These are phyloP conservation scores for Arachis hypogaea DNA, from an alignment of 306 rosid genomes.

Conservation along the genomic window DNA sequence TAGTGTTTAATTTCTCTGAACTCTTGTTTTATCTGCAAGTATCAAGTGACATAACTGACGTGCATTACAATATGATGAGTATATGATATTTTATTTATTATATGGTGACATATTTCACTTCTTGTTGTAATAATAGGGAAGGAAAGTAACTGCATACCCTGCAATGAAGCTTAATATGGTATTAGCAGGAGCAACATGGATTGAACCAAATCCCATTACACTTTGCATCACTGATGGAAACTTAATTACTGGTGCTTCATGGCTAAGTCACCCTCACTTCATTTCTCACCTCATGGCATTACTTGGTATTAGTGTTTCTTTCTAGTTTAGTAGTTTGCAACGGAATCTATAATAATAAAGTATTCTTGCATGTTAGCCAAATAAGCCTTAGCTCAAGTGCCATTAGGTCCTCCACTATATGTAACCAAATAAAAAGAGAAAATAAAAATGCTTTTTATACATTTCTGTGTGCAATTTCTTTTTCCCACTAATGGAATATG, in stretches of 20 bases:
- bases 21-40: not conserved
- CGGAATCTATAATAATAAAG: not conserved
- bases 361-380: too few relatives aligned
- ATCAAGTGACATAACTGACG: not conserved
- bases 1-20: not conserved
- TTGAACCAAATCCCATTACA: constrained; percentile 61
- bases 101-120: not conserved
- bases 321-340: constrained; percentile 13
- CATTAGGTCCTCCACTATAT: too few relatives aligned
- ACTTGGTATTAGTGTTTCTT: constrained; percentile 51
- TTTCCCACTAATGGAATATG: too few relatives aligned
- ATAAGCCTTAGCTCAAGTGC: too few relatives aligned
- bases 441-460: too few relatives aligned
- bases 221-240: constrained; percentile 59
- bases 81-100: not conserved
- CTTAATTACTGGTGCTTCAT: constrained; percentile 67
- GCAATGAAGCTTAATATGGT: constrained; percentile 64
- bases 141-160: constrained; percentile 67
- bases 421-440: too few relatives aligned
- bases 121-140: constrained; percentile 48
- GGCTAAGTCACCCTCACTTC: constrained; percentile 74
- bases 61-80: too few relatives aligned
- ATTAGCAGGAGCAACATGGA: constrained; percentile 59
- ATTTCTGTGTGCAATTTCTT: too few relatives aligned
- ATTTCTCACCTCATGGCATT: constrained; percentile 63